phyloP scores from a whole-genome alignment of 2,329 filamentous ascomycete genomes.

The Tolypocladium guangdongense region DNA sequence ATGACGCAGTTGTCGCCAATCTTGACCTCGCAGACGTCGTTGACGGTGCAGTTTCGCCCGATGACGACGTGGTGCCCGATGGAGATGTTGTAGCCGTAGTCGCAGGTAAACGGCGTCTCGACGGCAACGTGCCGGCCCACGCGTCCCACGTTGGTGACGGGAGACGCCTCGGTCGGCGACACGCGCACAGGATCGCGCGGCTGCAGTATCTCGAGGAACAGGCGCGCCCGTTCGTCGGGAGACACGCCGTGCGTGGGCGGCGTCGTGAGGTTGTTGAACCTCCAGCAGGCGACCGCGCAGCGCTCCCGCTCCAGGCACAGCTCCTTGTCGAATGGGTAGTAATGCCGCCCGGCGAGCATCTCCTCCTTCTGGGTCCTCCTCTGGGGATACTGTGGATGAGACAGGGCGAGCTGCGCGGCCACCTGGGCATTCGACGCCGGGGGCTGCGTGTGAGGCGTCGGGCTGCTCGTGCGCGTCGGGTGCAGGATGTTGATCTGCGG shows the following conservation, averaged over 20 bases:
- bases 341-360: conserved; percentile 75
- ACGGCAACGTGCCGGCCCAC: conserved; percentile 70
- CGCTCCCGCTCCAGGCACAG: conserved; percentile 75
- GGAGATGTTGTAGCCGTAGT: conserved; percentile 90
- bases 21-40: conserved; percentile 73
- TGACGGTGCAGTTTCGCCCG: conserved; percentile 71
- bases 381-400: conserved; percentile 39
- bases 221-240: conserved; percentile 52
- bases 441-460: conserved; percentile 26
- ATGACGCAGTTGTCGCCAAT: conserved; percentile 71
- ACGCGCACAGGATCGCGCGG: conserved; percentile 46
- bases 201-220: conserved; percentile 63
- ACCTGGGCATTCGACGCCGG: conserved; percentile 36
- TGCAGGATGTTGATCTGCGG: conserved; percentile 49
- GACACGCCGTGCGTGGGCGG: conserved; percentile 66
- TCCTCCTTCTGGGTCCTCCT: conserved; percentile 69
- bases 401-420: conserved; percentile 48
- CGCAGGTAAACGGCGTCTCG: conserved; percentile 81
- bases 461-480: conserved; percentile 38
- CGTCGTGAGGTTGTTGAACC: conserved; percentile 69
- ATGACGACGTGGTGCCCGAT: conserved; percentile 81
- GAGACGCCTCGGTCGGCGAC: conserved; percentile 41
- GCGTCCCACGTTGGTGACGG: conserved; percentile 43
- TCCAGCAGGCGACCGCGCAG: conserved; percentile 70
- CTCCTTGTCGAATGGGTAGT: conserved; percentile 66